Evolutionary conservation across 176 grass and related monocot species (phyloP).

Genomic region (Rhynchospora pubera): DNA sequence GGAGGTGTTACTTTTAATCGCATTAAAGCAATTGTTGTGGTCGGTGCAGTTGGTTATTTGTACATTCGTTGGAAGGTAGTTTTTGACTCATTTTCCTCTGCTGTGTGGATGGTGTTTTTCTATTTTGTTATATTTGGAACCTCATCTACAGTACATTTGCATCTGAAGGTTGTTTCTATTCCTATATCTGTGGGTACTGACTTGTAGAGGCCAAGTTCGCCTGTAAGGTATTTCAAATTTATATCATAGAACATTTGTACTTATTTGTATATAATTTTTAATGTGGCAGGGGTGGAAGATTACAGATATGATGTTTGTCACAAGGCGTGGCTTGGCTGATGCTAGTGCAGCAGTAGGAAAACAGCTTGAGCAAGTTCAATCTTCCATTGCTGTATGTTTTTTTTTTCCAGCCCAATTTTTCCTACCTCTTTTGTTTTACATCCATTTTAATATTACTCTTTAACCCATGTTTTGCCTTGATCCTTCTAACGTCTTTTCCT

Average conservation of each 20-base stretch:
- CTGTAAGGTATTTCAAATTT: slow-evolving; percentile 2
- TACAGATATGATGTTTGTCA: slow-evolving; percentile 97
- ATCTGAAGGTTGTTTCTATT: background rate
- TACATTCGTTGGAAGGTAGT: slow-evolving; percentile 89
- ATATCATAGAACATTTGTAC: background rate
- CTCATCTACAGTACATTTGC: background rate
- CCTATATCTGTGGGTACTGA: background rate
- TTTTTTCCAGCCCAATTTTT: background rate
- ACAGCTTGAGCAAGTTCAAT: slow-evolving; percentile 82
- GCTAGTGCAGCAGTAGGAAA: slow-evolving; percentile 61
- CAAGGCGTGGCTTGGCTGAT: slow-evolving; percentile 65
- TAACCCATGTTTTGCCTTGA: background rate
- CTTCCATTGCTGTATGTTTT: slow-evolving; percentile 61
- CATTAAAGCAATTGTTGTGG: slow-evolving; percentile 43
- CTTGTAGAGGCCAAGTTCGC: background rate
- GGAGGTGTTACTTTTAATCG: slow-evolving; percentile 17
- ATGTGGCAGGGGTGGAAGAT: slow-evolving; percentile 77
- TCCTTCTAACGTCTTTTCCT: background rate
- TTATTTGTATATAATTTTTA: slow-evolving; percentile 3
- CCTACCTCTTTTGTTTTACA: background rate
- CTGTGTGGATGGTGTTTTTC: background rate
- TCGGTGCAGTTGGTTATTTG: slow-evolving; percentile 76
- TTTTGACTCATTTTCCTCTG: background rate
- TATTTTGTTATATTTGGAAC: slow-evolving; percentile 14
- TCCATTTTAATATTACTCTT: background rate